Percentiles rank a stretch among this genome's conserved stretches.
Evolutionary conservation across 768 basidiomycete species (phyloP).

Genomic region (Hortiboletus campestris): DNA sequence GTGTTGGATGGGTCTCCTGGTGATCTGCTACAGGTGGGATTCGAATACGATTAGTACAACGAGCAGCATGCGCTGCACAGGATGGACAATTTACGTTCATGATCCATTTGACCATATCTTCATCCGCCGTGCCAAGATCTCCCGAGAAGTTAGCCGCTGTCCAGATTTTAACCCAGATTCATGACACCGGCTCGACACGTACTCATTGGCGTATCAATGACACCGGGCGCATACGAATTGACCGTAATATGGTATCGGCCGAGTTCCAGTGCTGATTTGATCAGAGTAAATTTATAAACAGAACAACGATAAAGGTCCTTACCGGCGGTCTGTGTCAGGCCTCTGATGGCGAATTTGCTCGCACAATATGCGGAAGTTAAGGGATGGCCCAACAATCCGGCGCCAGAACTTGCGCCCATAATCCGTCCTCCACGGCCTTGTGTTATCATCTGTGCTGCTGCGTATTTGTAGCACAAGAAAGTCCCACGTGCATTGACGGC

Average conservation of each 20-base stretch:
- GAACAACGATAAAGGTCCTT: not conserved
- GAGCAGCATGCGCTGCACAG: not conserved
- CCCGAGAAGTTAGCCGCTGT: not conserved
- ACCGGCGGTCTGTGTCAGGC: constrained; percentile 39
- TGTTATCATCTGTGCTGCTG: constrained; percentile 55
- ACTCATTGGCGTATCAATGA: constrained; percentile 32
- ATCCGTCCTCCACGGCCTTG: constrained; percentile 52
- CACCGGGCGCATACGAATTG: constrained; percentile 39
- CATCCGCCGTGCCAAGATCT: too few species aligned
- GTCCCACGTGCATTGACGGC: constrained; percentile 50
- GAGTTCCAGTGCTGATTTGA: constrained; percentile 22
- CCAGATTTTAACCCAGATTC: not conserved
- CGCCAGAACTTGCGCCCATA: constrained; percentile 36
- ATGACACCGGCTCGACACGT: not conserved
- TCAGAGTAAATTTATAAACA: not conserved
- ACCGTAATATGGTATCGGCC: constrained; percentile 34
- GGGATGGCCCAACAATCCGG: not conserved
- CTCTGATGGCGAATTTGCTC: constrained; percentile 40
- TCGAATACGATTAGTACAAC: too few species aligned
- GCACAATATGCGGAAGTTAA: constrained; percentile 16
- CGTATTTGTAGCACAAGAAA: constrained; percentile 62
- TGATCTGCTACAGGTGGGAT: too few species aligned
- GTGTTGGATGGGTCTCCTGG: constrained; percentile 7
- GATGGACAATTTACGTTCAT: not conserved
- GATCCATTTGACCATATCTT: not conserved